A percentile compares a stretch with the other conserved stretches of the same genome.
Conservation (phyloP, 1,139 yeast species). For the Yamadazyma jaroonii region DNA sequence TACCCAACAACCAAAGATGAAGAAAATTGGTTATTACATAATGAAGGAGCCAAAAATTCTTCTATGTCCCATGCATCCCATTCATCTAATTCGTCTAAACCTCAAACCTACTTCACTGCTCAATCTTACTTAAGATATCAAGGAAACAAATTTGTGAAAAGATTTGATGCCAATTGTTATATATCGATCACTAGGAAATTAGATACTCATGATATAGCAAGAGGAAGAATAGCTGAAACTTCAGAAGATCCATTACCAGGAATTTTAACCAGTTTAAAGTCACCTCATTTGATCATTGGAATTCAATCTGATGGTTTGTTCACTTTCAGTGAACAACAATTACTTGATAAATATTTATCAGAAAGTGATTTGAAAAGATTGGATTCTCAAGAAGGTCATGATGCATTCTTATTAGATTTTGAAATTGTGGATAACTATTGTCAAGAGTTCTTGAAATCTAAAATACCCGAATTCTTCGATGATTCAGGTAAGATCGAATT, state of each 20-base stretch:
- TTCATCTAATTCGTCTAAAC: slow-evolving; percentile 30
- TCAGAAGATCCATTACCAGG: slow-evolving; percentile 38
- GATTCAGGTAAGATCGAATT: slow-evolving; percentile 44
- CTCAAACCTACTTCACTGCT: slow-evolving; percentile 91
- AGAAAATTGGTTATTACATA: slow-evolving; percentile 44
- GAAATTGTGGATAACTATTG: slow-evolving; percentile 74
- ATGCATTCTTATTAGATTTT: slow-evolving; percentile 90
- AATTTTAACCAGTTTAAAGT: slow-evolving; percentile 50
- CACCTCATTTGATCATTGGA: slow-evolving; percentile 84
- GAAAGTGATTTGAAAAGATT: slow-evolving; percentile 65
- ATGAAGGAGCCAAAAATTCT: slow-evolving; percentile 35
- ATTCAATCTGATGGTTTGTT: slow-evolving; percentile 90
- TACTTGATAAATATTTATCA: slow-evolving; percentile 73
- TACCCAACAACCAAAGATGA: slow-evolving; percentile 43
- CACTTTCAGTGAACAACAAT: slow-evolving; percentile 87
- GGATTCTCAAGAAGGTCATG: slow-evolving; percentile 96
- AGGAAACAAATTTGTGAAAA: slow-evolving; percentile 80
- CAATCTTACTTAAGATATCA: slow-evolving; percentile 93
- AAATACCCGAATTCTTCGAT: slow-evolving; percentile 56
- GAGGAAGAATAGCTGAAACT: slow-evolving; percentile 54
- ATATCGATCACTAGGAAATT: slow-evolving; percentile 88
- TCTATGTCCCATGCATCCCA: slow-evolving; percentile 1
- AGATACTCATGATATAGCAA: slow-evolving; percentile 90
- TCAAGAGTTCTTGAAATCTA: slow-evolving; percentile 55
- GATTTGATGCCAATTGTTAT: slow-evolving; percentile 97